These are phyloP conservation scores for Hamamelis virginiana DNA, from an alignment of 164 flowering plant genomes.

Conservation along the genomic window DNA sequence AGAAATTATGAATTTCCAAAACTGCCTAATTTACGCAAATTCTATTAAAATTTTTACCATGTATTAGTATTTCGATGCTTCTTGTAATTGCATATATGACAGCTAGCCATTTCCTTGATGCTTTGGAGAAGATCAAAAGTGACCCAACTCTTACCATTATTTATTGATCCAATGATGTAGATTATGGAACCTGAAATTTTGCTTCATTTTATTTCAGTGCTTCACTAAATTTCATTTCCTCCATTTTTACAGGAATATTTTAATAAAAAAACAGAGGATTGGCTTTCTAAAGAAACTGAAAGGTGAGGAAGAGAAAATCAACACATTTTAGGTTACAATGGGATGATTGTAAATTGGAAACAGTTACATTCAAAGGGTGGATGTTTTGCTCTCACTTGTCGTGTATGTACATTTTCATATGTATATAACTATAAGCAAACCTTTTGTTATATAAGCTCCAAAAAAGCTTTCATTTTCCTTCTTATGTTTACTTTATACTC, in stretches of 20 bases:
- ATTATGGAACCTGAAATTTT: background rate
- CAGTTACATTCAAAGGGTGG: background rate
- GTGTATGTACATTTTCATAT: background rate
- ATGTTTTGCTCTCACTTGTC: background rate
- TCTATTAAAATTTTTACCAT: too few species aligned
- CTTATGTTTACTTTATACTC: background rate
- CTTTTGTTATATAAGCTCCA: background rate
- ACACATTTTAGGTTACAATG: background rate
- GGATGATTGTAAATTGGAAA: background rate
- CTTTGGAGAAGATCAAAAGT: background rate
- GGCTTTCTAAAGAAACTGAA: background rate
- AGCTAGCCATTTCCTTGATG: background rate
- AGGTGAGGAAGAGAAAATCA: background rate
- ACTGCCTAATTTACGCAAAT: background rate
- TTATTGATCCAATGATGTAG: background rate
- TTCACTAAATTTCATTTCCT: background rate
- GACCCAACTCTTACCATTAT: background rate
- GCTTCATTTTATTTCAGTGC: background rate
- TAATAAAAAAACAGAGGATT: background rate
- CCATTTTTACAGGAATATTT: background rate
- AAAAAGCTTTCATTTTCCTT: background rate
- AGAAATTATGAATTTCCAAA: background rate
- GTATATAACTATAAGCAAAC: background rate
- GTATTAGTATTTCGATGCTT: background rate
- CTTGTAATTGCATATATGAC: background rate